A percentile compares a stretch with the other conserved stretches of the same genome.
phyloP scores from a whole-genome alignment of 768 basidiomycete genomes.

The Chalciporus pseudorubinellus region DNA sequence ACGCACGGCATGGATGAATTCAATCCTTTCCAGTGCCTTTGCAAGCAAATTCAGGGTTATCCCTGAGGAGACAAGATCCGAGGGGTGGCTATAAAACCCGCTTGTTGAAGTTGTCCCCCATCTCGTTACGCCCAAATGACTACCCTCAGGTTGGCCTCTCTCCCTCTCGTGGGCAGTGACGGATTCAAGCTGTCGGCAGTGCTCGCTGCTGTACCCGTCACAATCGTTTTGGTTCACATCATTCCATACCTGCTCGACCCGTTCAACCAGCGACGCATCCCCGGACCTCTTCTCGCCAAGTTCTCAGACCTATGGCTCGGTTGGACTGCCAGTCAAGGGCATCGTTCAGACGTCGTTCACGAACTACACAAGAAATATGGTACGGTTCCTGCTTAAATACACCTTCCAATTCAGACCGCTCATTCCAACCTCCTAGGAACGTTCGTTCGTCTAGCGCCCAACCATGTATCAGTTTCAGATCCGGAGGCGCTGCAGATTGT shows the following conservation, averaged over 20 bases:
- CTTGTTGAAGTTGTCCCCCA: background rate
- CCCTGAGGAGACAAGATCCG: slow-evolving; percentile 5
- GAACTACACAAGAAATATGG: slow-evolving; percentile 72
- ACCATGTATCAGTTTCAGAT: slow-evolving; percentile 74
- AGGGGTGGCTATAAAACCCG: background rate
- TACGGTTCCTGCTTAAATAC: slow-evolving; percentile 26
- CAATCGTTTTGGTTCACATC: slow-evolving; percentile 31
- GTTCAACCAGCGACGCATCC: slow-evolving; percentile 55
- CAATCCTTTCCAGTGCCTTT: no score
- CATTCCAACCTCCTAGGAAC: slow-evolving; percentile 40
- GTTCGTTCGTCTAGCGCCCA: slow-evolving; percentile 70
- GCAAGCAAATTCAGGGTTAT: no score
- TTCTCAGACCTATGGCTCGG: slow-evolving; percentile 77
- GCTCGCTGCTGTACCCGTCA: slow-evolving; percentile 14
- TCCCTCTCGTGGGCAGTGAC: background rate
- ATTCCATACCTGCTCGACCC: slow-evolving; percentile 56
- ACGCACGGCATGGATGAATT: no score
- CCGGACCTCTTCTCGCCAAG: slow-evolving; percentile 70
- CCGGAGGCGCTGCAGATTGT: slow-evolving; percentile 73
- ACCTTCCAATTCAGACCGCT: background rate
- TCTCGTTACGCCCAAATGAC: slow-evolving; percentile 15
- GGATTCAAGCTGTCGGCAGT: slow-evolving; percentile 1
- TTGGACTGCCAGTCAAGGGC: slow-evolving; percentile 59
- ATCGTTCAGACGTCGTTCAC: slow-evolving; percentile 75
- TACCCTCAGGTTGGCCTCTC: slow-evolving; percentile 8